Evolutionary conservation across 106 monocot genomes (phyloP).

Genomic region (Dendrobium officinale): DNA sequence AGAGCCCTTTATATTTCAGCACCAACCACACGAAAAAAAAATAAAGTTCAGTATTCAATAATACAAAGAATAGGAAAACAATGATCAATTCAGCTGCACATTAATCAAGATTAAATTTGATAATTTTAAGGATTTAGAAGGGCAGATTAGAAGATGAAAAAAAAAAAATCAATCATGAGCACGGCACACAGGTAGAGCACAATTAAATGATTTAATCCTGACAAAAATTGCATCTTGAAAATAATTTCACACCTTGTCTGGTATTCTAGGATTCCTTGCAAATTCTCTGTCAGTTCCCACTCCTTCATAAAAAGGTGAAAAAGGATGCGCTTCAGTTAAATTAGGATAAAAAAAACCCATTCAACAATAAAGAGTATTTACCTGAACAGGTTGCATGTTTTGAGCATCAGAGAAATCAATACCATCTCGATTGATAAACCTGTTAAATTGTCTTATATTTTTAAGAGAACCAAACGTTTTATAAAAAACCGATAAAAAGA

Average conservation of each 20-base stretch:
- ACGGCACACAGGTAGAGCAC: not conserved
- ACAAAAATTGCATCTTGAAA: not conserved
- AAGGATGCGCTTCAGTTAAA: conserved; percentile 11
- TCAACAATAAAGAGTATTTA: conserved; percentile 15
- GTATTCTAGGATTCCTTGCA: conserved; percentile 88
- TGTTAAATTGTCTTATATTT: conserved; percentile 18
- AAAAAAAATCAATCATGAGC: not conserved
- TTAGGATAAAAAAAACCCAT: not conserved
- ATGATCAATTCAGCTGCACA: not conserved
- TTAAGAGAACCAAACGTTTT: not conserved
- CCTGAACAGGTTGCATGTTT: conserved; percentile 92
- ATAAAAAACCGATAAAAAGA: not conserved
- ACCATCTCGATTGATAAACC: conserved; percentile 89
- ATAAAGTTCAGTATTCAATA: not conserved
- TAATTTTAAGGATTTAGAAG: not conserved
- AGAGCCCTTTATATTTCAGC: not conserved
- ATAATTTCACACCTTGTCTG: conserved; percentile 71
- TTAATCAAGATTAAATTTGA: not conserved
- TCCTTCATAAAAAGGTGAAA: conserved; percentile 48
- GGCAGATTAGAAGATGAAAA: not conserved
- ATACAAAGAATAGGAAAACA: not conserved
- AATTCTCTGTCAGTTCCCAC: conserved; percentile 93
- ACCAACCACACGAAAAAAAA: not conserved
- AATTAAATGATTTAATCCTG: not conserved
- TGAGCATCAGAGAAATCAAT: conserved; percentile 99